These are phyloP conservation scores for Aureobasidium lini DNA, from an alignment of 2,329 filamentous ascomycete genomes.

Conservation along the genomic window DNA sequence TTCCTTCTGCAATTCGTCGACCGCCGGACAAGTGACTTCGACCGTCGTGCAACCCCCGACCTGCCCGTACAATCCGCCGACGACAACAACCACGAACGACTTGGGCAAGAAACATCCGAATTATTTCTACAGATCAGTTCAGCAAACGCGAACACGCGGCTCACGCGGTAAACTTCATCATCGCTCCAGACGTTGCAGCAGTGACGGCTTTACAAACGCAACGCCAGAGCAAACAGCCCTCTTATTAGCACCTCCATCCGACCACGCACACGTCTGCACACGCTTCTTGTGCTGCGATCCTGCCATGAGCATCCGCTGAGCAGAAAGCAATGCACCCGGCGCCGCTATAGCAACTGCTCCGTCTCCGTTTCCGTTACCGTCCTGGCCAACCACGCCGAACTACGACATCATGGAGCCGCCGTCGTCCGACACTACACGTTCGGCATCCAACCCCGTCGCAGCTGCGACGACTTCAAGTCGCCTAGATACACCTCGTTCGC, in stretches of 20 bases:
- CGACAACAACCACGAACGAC: neutral
- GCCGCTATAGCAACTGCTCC: constrained; percentile 9
- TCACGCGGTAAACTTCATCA: constrained; percentile 3
- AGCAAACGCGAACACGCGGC: constrained; percentile 1
- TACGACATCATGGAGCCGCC: constrained; percentile 9
- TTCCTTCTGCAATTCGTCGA: neutral
- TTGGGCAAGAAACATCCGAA: neutral
- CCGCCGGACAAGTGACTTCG: neutral
- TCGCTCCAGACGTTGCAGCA: neutral
- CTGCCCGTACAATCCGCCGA: neutral
- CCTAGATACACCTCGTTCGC: constrained; percentile 23
- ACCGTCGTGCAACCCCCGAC: neutral
- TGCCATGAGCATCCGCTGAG: constrained; percentile 13
- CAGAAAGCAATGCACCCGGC: constrained; percentile 12
- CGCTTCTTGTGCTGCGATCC: constrained; percentile 6
- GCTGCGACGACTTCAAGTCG: neutral
- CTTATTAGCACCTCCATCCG: neutral
- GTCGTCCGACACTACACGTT: constrained; percentile 8
- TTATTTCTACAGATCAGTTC: neutral
- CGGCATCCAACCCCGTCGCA: constrained; percentile 11
- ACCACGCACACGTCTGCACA: constrained; percentile 9
- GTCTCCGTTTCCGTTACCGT: neutral
- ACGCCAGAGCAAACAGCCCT: constrained; percentile 6
- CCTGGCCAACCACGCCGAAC: neutral
- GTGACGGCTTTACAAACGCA: constrained; percentile 2